Percentiles rank a stretch among this genome's conserved stretches.
These are phyloP conservation scores for Sugiyamaella qingdaonensis DNA, from an alignment of 805 yeast species.

Conservation along the genomic window DNA sequence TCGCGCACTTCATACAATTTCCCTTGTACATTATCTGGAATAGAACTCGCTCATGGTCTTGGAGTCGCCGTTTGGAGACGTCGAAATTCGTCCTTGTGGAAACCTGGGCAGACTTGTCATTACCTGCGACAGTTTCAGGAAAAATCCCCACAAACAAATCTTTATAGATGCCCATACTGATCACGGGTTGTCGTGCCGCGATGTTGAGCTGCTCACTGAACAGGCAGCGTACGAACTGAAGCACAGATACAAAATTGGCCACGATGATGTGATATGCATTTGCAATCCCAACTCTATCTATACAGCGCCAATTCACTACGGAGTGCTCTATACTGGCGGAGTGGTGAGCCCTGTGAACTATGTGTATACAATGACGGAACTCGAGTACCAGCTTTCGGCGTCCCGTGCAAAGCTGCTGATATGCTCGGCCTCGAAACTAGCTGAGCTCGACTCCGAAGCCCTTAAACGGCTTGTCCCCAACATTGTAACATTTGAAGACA, in stretches of 20 bases:
- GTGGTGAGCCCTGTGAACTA: conserved; percentile 33
- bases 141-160: conserved; percentile 13
- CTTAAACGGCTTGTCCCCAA: neutral
- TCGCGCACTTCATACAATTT: no score
- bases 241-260: conserved; percentile 18
- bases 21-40: no score
- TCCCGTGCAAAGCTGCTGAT: conserved; percentile 23
- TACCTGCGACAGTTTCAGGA: neutral
- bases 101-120: neutral
- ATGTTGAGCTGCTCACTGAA: conserved; percentile 17
- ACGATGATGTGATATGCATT: conserved; percentile 31
- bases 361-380: conserved; percentile 31
- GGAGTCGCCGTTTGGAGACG: neutral
- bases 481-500: neutral
- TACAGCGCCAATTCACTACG: conserved; percentile 30
- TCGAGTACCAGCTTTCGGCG: conserved; percentile 28
- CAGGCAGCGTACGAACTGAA: conserved; percentile 23
- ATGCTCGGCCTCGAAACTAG: conserved; percentile 14
- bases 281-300: conserved; percentile 29
- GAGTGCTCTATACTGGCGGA: conserved; percentile 28
- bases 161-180: conserved; percentile 25
- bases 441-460: conserved; percentile 6
- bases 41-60: neutral
- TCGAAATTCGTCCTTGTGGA: neutral
- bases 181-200: conserved; percentile 13